phyloP scores from a whole-genome alignment of 2,329 filamentous ascomycete genomes.

The Huntiella moniliformis region DNA sequence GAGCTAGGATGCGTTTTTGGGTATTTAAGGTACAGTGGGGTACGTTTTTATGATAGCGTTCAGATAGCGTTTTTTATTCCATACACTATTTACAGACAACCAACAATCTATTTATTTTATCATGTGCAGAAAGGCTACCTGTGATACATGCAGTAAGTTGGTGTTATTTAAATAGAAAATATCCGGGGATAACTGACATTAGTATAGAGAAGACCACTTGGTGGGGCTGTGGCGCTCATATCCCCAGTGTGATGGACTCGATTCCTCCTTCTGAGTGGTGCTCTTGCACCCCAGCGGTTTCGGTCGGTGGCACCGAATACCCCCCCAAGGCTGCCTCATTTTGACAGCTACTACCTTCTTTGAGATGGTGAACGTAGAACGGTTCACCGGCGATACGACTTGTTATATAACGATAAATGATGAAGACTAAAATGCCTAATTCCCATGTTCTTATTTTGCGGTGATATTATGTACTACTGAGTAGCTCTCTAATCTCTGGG shows the following conservation, averaged over 20 bases:
- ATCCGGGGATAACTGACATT: constrained; percentile 2
- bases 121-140: constrained; percentile 50
- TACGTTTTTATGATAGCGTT: too few relatives aligned
- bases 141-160: constrained; percentile 41
- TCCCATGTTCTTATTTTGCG: too few relatives aligned
- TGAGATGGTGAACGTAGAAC: neutral
- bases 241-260: constrained; percentile 41
- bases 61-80: too few relatives aligned
- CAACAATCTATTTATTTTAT: constrained; percentile 4
- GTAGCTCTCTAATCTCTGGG: too few relatives aligned
- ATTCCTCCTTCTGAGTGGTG: constrained; percentile 43
- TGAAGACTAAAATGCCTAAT: too few relatives aligned
- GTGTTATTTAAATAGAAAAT: neutral
- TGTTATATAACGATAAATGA: too few relatives aligned
- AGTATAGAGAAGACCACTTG: constrained; percentile 37
- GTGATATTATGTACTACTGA: too few relatives aligned
- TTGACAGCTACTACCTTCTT: neutral
- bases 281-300: constrained; percentile 43
- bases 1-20: too few relatives aligned
- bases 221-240: constrained; percentile 46
- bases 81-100: too few relatives aligned
- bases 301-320: constrained; percentile 37
- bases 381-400: too few relatives aligned
- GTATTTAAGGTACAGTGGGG: too few relatives aligned
- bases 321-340: constrained; percentile 36